These are phyloP conservation scores for Mitragyna speciosa DNA, from an alignment of 257 asterid genomes.

Conservation along the genomic window DNA sequence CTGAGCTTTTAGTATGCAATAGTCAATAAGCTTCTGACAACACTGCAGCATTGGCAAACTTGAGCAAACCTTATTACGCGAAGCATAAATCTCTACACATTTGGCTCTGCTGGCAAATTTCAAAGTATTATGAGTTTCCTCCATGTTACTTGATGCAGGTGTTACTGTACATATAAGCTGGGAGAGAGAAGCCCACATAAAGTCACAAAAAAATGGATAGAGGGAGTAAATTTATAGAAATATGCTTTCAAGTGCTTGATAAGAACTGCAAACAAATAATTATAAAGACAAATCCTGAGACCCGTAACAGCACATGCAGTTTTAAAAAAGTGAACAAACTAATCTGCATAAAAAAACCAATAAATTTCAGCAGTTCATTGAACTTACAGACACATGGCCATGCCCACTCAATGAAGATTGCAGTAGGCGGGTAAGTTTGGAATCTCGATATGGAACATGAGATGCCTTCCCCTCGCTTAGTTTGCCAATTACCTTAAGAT, in stretches of 20 bases:
- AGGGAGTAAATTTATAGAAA: neutral
- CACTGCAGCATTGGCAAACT: slow-evolving; percentile 8
- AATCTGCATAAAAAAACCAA: neutral
- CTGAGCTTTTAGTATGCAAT: slow-evolving; percentile 16
- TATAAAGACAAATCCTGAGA: neutral
- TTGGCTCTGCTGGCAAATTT: slow-evolving; percentile 99
- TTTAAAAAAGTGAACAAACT: neutral
- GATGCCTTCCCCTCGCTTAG: slow-evolving; percentile 96
- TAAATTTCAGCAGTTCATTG: neutral
- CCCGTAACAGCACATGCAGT: neutral
- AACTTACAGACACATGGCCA: slow-evolving; percentile 97
- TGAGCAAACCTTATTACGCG: slow-evolving; percentile 80
- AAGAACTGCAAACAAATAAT: neutral
- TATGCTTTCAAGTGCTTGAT: neutral
- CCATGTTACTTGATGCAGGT: slow-evolving; percentile 97
- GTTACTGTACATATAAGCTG: slow-evolving; percentile 97
- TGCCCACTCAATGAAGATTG: slow-evolving; percentile 98
- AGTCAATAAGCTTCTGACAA: slow-evolving; percentile 16
- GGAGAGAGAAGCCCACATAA: slow-evolving; percentile 20
- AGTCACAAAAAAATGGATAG: neutral
- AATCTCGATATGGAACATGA: slow-evolving; percentile 97
- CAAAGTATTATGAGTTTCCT: slow-evolving; percentile 97
- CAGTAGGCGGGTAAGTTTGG: slow-evolving; percentile 91
- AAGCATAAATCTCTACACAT: slow-evolving; percentile 87
- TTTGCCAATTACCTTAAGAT: slow-evolving; percentile 88